Percentiles rank a stretch among this genome's conserved stretches.
Evolutionary conservation across 768 basidiomycete genomes (phyloP).

Genomic region (Calocybe gangraenosa): DNA sequence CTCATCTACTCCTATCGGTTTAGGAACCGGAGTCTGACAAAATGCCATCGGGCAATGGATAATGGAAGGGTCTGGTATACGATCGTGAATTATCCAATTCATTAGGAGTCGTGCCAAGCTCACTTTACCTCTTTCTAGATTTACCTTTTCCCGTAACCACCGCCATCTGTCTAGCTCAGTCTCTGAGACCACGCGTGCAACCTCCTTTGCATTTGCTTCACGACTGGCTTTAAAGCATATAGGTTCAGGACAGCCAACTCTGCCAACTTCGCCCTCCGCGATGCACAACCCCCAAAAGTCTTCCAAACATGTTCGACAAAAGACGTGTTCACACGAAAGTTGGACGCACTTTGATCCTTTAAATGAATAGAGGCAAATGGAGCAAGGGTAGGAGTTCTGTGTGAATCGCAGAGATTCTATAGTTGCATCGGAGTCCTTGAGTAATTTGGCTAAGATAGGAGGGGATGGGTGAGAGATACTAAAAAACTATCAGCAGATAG

Average conservation of each 20-base stretch:
- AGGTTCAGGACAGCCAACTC: constrained; percentile 79
- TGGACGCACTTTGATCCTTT: constrained; percentile 76
- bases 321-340: constrained; percentile 72
- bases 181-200: constrained; percentile 64
- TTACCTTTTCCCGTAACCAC: constrained; percentile 69
- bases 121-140: constrained; percentile 62
- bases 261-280: constrained; percentile 68
- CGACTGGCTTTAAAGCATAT: constrained; percentile 65
- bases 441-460: constrained; percentile 40
- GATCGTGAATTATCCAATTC: neutral
- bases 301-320: constrained; percentile 75
- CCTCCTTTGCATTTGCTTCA: constrained; percentile 67
- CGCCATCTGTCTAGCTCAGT: constrained; percentile 69
- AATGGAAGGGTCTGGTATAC: constrained; percentile 62
- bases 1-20: constrained; percentile 45
- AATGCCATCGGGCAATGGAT: constrained; percentile 76
- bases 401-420: constrained; percentile 53
- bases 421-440: constrained; percentile 45
- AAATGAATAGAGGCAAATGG: constrained; percentile 68
- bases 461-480: constrained; percentile 61
- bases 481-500: constrained; percentile 9
- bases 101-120: constrained; percentile 1
- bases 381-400: constrained; percentile 62
- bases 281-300: constrained; percentile 85
- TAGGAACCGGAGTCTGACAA: constrained; percentile 78